These are phyloP conservation scores for Fusarium liriodendri DNA, from an alignment of 2,329 filamentous ascomycete genomes.

Conservation along the genomic window DNA sequence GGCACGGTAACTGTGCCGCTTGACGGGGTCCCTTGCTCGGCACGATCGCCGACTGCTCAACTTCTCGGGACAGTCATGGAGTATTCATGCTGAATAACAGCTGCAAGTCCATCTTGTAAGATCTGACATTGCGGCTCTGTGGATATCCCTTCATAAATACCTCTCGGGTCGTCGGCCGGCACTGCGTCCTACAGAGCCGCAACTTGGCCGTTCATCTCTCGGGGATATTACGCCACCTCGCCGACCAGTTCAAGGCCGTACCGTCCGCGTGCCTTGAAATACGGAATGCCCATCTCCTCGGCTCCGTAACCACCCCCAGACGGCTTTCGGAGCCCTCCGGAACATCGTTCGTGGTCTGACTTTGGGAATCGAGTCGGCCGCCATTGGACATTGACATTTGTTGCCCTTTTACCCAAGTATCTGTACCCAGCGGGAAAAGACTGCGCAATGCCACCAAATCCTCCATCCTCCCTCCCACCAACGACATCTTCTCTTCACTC, in stretches of 20 bases:
- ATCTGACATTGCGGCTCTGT: background rate
- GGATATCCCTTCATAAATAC: background rate
- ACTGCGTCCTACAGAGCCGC: background rate
- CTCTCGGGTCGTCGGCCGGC: background rate
- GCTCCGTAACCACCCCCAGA: background rate
- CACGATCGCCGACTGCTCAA: slow-evolving; percentile 1
- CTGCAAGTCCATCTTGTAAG: background rate
- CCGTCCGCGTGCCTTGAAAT: slow-evolving; percentile 3
- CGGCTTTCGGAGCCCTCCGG: slow-evolving; percentile 26
- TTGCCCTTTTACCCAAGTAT: background rate
- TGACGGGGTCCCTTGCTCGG: slow-evolving; percentile 13
- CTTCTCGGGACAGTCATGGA: background rate
- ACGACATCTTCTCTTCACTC: background rate
- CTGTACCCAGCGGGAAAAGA: background rate
- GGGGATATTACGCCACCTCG: background rate
- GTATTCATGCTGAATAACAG: background rate
- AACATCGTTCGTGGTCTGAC: slow-evolving; percentile 22
- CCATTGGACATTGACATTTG: background rate
- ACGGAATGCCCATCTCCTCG: background rate
- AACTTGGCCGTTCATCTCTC: background rate
- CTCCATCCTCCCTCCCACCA: background rate
- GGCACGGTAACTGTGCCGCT: slow-evolving; percentile 2
- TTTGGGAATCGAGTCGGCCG: slow-evolving; percentile 13
- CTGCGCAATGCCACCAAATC: background rate
- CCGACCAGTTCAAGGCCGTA: background rate